Evolutionary conservation across 768 basidiomycete species (phyloP).

Genomic region (Gelatoporia subvermispora): DNA sequence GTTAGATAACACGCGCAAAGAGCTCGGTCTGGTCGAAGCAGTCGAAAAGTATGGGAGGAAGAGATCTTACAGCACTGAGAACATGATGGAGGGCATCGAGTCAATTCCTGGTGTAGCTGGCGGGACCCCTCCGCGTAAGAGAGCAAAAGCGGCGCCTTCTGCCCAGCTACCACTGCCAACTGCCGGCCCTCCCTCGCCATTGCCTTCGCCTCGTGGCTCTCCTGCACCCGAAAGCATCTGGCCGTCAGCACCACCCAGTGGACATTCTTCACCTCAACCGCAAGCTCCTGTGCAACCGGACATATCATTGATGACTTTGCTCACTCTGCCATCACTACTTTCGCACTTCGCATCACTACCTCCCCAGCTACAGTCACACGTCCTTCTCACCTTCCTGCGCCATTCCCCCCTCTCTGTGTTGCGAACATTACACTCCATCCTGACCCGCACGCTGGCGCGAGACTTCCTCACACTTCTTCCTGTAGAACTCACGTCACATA

Average conservation of each 20-base stretch:
- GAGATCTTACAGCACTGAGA: slow-evolving; percentile 48
- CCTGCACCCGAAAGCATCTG: slow-evolving; percentile 71
- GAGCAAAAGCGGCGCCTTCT: slow-evolving; percentile 59
- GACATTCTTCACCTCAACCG: slow-evolving; percentile 59
- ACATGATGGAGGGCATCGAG: slow-evolving; percentile 74
- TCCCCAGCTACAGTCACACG: slow-evolving; percentile 82
- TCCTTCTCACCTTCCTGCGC: slow-evolving; percentile 87
- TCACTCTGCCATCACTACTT: slow-evolving; percentile 81
- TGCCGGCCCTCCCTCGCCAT: slow-evolving; percentile 78
- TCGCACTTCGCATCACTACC: slow-evolving; percentile 79
- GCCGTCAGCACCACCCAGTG: slow-evolving; percentile 81
- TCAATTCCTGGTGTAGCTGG: slow-evolving; percentile 43
- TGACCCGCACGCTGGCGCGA: slow-evolving; percentile 86
- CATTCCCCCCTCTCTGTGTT: slow-evolving; percentile 90
- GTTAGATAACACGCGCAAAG: slow-evolving; percentile 38
- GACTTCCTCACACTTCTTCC: slow-evolving; percentile 93
- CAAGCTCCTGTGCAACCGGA: slow-evolving; percentile 79
- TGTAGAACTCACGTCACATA: slow-evolving; percentile 84
- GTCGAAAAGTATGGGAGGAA: slow-evolving; percentile 75
- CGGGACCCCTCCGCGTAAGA: slow-evolving; percentile 66
- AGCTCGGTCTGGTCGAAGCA: slow-evolving; percentile 70
- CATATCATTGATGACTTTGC: slow-evolving; percentile 73
- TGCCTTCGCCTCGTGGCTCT: slow-evolving; percentile 83
- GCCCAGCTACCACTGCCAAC: slow-evolving; percentile 61
- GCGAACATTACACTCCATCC: slow-evolving; percentile 81